Evolutionary conservation across 139 green algal species (phyloP), one percentile per base, ranked within the genome.

Genomic region (Coelastrella sp.): DNA sequence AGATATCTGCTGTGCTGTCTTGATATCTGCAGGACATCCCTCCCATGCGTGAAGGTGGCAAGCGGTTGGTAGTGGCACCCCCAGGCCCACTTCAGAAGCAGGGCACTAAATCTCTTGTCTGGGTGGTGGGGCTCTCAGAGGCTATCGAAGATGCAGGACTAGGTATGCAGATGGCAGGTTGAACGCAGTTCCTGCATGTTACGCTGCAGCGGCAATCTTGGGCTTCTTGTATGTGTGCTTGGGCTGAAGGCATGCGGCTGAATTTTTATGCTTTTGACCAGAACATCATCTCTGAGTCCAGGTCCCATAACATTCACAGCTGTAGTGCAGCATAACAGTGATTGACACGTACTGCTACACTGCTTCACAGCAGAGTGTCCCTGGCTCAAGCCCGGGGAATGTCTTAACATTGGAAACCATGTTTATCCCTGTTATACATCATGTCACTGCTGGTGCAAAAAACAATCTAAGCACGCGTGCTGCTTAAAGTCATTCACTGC

Each of bases 71-170:
- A 38, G 80, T 86, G 17, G 80, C 67, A 8, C 32, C 67, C 5
- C 80, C 80, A 3, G 80, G 80, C 8, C 80, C 80, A 15, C 27
- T 86, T 48, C 80, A 86, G 80, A 69, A 53, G 25, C 67, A 80
- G 51, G 67, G 67, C 66, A 71, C 67, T 25, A 86, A 86, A 38
- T 59, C 40, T 25, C 50, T 86, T 66, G 11, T 80, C 34, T 79
- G 80, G 80, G 30, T 72, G 23, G 67, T 68, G 45, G 79, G 64
- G 5, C 48, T 82, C 30, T 71, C 30, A 17, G 25, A 69, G 37
- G 75, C 75, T n/a, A 59, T 86, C 11, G 80, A 79, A 7, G 80
- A 86, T 3, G 80, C 79, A 27, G 79, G 79, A 67, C 21, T 64
- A 64, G 79, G 79, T 85, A 40, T 30, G 79, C 7, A 38, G 13